Conservation (phyloP, 2,329 filamentous ascomycete genomes). For the Neopestalotiopsis clavispora region DNA sequence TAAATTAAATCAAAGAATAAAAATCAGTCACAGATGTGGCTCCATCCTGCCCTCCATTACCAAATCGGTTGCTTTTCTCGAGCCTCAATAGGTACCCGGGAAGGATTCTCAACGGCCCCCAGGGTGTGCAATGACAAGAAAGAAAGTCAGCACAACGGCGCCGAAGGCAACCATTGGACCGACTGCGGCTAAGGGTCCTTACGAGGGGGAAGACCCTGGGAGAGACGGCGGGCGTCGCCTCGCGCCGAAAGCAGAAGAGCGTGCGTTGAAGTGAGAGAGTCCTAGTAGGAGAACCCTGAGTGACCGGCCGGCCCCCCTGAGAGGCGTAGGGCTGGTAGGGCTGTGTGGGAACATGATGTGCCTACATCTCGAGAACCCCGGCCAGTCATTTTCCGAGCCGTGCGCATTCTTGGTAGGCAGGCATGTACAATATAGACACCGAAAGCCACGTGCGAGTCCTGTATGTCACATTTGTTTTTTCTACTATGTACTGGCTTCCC, state of each 20-base stretch:
- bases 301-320: not conserved
- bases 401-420: not conserved
- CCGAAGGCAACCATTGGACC: constrained; percentile 4
- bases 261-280: not conserved
- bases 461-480: not conserved
- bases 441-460: not conserved
- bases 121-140: not conserved
- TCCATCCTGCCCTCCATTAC: not conserved
- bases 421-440: not conserved
- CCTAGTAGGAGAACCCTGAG: not conserved
- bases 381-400: not conserved
- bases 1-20: not conserved
- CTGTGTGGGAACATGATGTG: constrained; percentile 1
- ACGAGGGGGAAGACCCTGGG: not conserved
- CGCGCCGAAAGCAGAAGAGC: not conserved
- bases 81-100: not conserved
- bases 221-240: constrained; percentile 1
- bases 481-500: not conserved
- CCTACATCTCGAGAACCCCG: not conserved
- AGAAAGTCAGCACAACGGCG: not conserved
- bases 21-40: not conserved
- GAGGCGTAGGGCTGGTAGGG: constrained; percentile 10
- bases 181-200: not conserved
- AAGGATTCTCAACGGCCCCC: constrained; percentile 9
- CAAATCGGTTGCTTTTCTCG: not conserved